Evolutionary conservation across 768 basidiomycete species (phyloP).

Genomic region (Lactarius tabidus): DNA sequence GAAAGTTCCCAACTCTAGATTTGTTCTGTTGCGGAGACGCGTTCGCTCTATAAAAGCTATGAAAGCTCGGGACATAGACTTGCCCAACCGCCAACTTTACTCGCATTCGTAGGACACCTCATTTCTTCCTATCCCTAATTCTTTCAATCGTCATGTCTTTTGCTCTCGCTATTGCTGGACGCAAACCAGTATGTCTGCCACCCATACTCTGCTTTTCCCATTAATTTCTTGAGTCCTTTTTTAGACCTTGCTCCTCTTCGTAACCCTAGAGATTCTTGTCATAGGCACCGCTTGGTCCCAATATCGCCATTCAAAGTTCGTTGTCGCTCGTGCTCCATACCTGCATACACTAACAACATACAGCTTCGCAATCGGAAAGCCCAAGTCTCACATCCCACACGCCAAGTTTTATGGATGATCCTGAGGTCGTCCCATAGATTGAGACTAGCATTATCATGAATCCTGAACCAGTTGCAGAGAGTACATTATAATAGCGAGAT

Average conservation of each 20-base stretch:
- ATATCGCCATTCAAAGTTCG: constrained; percentile 29
- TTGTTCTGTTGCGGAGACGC: neutral
- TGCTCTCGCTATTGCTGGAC: constrained; percentile 20
- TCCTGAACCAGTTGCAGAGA: too few relatives aligned
- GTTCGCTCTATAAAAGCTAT: neutral
- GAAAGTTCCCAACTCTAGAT: neutral
- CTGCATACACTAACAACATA: neutral
- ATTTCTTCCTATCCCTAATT: neutral
- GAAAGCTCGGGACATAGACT: neutral
- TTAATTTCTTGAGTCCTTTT: neutral
- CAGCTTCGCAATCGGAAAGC: constrained; percentile 8
- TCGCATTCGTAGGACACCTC: neutral
- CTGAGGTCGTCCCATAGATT: neutral
- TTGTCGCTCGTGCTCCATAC: neutral
- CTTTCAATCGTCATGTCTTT: neutral
- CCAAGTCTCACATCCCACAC: constrained; percentile 13
- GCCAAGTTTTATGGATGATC: constrained; percentile 8
- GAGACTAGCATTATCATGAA: neutral
- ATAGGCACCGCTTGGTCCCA: constrained; percentile 28
- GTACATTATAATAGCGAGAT: neutral
- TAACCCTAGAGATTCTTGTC: constrained; percentile 27
- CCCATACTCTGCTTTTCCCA: neutral
- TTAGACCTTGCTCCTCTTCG: constrained; percentile 30
- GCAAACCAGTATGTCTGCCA: constrained; percentile 26
- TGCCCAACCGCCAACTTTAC: neutral